Percentiles rank a stretch among this genome's conserved stretches.
phyloP scores from a whole-genome alignment of 345 rosid species.

The Populus davidiana region DNA sequence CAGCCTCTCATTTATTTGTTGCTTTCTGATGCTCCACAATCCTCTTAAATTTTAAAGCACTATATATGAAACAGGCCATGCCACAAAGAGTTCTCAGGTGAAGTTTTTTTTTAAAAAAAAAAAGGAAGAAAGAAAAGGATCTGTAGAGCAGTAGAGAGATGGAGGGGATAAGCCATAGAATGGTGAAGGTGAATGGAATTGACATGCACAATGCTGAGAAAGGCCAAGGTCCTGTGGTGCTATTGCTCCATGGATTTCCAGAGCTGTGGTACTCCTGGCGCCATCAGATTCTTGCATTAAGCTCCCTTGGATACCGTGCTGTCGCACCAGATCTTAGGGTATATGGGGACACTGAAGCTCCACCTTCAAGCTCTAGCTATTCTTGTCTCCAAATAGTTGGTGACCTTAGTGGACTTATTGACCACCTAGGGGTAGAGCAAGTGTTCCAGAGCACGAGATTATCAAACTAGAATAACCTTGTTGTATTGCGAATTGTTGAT shows the following conservation, averaged over 20 bases:
- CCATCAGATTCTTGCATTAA: conserved; percentile 60
- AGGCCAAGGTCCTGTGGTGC: conserved; percentile 53
- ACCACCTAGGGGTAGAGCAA: conserved; percentile 49
- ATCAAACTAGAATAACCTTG: neutral
- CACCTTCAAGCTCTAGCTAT: conserved; percentile 43
- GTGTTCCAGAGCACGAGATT: conserved; percentile 24
- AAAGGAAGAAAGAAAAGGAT: neutral
- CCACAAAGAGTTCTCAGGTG: neutral
- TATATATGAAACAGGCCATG: neutral
- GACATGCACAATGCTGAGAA: conserved; percentile 72
- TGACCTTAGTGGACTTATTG: conserved; percentile 56
- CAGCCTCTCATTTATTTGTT: conserved; percentile 3
- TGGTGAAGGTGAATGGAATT: conserved; percentile 60
- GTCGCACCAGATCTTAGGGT: conserved; percentile 86
- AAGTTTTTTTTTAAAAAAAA: neutral
- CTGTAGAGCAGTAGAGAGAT: conserved; percentile 14
- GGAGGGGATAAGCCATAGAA: conserved; percentile 55
- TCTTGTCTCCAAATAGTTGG: conserved; percentile 57
- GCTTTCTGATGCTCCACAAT: neutral
- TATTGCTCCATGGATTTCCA: conserved; percentile 83
- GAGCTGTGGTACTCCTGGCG: conserved; percentile 89
- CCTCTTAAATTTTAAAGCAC: neutral
- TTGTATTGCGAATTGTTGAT: neutral
- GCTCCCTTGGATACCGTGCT: conserved; percentile 57
- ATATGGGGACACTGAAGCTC: conserved; percentile 64